Conservation (phyloP, 352 stramenopile species). For the Phytophthora fragariaefolia region DNA sequence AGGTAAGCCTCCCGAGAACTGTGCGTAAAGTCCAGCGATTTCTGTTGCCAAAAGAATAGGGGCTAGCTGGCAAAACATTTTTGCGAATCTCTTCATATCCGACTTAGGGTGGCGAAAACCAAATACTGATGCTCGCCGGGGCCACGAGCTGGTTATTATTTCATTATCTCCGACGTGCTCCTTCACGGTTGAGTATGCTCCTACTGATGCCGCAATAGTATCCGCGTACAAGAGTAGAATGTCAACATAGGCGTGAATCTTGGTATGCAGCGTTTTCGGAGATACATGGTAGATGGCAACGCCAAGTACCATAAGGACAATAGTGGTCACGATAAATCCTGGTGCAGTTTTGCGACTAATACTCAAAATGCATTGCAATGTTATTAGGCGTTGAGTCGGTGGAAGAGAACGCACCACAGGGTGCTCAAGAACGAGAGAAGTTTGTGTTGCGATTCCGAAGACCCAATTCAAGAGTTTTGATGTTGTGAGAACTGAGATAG, state of each 20-base stretch:
- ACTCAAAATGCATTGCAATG: background rate
- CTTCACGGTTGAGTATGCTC: background rate
- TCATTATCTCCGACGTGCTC: slow-evolving; percentile 8
- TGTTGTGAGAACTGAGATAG: background rate
- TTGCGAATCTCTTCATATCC: no score
- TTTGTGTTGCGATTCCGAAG: background rate
- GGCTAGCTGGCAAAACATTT: no score
- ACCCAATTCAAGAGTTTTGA: slow-evolving; percentile 12
- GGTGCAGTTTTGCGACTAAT: background rate
- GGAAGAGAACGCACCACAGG: background rate
- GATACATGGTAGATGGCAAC: background rate
- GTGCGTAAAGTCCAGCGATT: no score
- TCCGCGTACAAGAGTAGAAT: slow-evolving; percentile 3
- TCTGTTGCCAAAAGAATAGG: no score
- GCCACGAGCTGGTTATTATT: no score
- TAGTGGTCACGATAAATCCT: background rate
- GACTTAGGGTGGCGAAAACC: no score
- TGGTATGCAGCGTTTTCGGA: background rate
- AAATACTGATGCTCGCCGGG: no score
- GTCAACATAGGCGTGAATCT: background rate
- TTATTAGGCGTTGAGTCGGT: background rate
- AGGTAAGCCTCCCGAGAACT: no score
- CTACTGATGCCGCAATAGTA: background rate
- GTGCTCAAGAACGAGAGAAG: background rate
- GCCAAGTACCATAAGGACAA: background rate